Evolutionary conservation across 2,329 filamentous ascomycete genomes (phyloP).

Genomic region (Trichoderma sp.): DNA sequence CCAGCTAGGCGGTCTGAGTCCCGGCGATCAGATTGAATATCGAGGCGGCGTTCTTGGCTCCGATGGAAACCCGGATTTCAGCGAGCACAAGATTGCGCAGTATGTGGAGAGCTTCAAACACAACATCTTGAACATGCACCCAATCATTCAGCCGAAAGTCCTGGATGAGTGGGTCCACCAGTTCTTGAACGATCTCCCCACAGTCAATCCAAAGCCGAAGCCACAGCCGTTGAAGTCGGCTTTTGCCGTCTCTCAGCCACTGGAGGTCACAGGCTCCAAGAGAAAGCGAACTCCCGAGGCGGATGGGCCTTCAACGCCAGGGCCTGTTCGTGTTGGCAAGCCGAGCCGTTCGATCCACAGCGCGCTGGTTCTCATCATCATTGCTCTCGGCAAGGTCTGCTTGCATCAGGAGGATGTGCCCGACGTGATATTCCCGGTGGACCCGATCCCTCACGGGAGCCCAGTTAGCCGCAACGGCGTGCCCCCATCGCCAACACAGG

Average conservation of each 20-base stretch:
- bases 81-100: conserved; percentile 46
- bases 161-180: conserved; percentile 52
- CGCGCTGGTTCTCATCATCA: conserved; percentile 75
- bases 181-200: conserved; percentile 50
- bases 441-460: conserved; percentile 35
- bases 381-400: conserved; percentile 86
- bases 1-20: conserved; percentile 51
- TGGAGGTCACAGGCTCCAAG: conserved; percentile 42
- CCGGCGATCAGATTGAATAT: conserved; percentile 41
- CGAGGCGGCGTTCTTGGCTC: conserved; percentile 37
- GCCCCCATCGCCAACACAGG: conserved; percentile 51
- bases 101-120: conserved; percentile 58
- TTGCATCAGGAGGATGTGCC: conserved; percentile 52
- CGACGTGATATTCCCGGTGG: conserved; percentile 49
- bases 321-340: conserved; percentile 41
- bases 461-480: conserved; percentile 48
- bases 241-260: conserved; percentile 33
- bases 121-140: conserved; percentile 64
- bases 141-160: conserved; percentile 54
- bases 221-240: conserved; percentile 30
- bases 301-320: conserved; percentile 33
- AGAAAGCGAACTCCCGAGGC: conserved; percentile 53
- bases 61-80: conserved; percentile 55
- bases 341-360: conserved; percentile 70
- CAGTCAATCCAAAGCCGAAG: conserved; percentile 29